Evolutionary conservation across 2,329 filamentous ascomycete species (phyloP).

Genomic region (Cadophora sp.): DNA sequence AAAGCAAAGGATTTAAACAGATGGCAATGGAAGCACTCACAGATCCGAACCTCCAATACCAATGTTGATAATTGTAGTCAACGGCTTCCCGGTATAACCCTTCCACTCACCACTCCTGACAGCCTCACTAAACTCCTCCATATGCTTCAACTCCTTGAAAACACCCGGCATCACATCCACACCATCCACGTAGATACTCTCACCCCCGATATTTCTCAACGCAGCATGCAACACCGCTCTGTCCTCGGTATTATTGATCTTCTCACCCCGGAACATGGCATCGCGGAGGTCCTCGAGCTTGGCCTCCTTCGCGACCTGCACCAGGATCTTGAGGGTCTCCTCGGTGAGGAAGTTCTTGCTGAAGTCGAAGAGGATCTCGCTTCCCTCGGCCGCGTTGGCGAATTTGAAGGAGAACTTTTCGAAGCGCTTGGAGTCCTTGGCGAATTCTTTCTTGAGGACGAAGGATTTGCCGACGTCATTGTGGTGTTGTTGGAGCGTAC

Average conservation of each 20-base stretch:
- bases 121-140: conserved; percentile 98
- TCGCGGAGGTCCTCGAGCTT: conserved; percentile 92
- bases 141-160: conserved; percentile 90
- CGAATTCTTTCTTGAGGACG: conserved; percentile 91
- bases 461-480: conserved; percentile 86
- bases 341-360: conserved; percentile 98
- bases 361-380: conserved; percentile 96
- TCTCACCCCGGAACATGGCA: conserved; percentile 95
- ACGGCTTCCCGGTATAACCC: conserved; percentile 95
- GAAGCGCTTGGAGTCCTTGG: conserved; percentile 87
- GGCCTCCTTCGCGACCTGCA: conserved; percentile 91
- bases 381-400: conserved; percentile 75
- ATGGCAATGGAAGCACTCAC: conserved; percentile 72
- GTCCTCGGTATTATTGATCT: conserved; percentile 99
- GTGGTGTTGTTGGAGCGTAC: conserved; percentile 89
- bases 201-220: conserved; percentile 86
- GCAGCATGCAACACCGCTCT: conserved; percentile 96
- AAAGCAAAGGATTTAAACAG: too few relatives aligned
- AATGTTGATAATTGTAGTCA: conserved; percentile 95
- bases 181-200: conserved; percentile 85
- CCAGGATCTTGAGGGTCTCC: conserved; percentile 85
- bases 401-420: conserved; percentile 89
- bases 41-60: conserved; percentile 98
- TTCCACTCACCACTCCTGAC: conserved; percentile 96
- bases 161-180: conserved; percentile 94